These are phyloP conservation scores for Bidens hawaiensis DNA, from an alignment of 140 eudicot genomes.

Conservation along the genomic window DNA sequence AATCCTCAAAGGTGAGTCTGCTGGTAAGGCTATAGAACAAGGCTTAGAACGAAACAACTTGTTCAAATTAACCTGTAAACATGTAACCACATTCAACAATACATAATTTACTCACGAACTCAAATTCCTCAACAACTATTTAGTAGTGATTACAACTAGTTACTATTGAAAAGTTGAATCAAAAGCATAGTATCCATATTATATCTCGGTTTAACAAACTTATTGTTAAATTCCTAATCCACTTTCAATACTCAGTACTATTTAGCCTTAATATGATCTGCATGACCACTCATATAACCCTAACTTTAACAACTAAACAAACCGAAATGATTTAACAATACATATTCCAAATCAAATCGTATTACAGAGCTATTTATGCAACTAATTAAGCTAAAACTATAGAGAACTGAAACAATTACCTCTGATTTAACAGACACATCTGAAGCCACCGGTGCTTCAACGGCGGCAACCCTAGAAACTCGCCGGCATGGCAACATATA, in stretches of 20 bases:
- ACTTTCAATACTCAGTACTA: neutral
- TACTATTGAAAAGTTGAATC: neutral
- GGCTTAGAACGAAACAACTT: slow-evolving; percentile 81
- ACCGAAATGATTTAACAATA: neutral
- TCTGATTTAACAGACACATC: slow-evolving; percentile 33
- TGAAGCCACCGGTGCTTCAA: slow-evolving; percentile 28
- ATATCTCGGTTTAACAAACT: neutral
- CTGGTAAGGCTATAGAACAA: slow-evolving; percentile 75
- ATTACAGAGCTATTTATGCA: neutral
- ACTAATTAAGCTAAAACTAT: neutral
- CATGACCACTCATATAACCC: neutral
- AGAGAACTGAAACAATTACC: slow-evolving; percentile 20
- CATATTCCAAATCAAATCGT: neutral
- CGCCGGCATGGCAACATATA: slow-evolving; percentile 26
- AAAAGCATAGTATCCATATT: neutral
- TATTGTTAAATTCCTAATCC: neutral
- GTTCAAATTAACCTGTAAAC: slow-evolving; percentile 64
- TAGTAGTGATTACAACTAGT: neutral
- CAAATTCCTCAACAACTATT: neutral
- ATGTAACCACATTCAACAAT: neutral
- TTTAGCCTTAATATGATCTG: no score
- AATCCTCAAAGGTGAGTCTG: slow-evolving; percentile 61
- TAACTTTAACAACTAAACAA: neutral
- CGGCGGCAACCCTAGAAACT: slow-evolving; percentile 46
- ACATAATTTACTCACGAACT: neutral